Evolutionary conservation across 345 rosid genomes (phyloP).

Genomic region (Rubroshorea leprosula): DNA sequence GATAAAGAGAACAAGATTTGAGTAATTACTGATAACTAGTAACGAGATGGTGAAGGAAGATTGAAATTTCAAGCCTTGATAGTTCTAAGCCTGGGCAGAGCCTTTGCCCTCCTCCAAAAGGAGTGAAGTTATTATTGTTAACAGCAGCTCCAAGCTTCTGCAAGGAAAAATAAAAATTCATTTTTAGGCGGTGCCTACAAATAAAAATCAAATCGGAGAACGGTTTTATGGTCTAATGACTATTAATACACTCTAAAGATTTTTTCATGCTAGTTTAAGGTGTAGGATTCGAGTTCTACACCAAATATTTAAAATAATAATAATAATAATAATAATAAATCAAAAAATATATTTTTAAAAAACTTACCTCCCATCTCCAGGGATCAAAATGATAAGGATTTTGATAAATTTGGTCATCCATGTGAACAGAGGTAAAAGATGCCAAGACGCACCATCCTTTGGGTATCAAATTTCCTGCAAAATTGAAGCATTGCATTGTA

Average conservation of each 20-base stretch:
- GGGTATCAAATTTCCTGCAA: slow-evolving; percentile 80
- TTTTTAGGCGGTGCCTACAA: too few relatives aligned
- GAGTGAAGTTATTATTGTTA: slow-evolving; percentile 66
- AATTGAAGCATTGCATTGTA: slow-evolving; percentile 10
- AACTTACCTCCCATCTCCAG: slow-evolving; percentile 91
- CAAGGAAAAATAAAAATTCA: neutral
- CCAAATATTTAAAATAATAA: too few relatives aligned
- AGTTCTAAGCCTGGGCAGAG: slow-evolving; percentile 93
- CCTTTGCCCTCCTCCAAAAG: slow-evolving; percentile 99
- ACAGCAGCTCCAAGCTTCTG: slow-evolving; percentile 56
- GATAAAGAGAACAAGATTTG: neutral
- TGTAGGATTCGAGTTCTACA: too few relatives aligned
- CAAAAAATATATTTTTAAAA: neutral
- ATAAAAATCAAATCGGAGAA: too few relatives aligned
- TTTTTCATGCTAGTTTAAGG: too few relatives aligned
- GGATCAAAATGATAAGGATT: slow-evolving; percentile 81
- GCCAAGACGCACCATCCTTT: slow-evolving; percentile 91
- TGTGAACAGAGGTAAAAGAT: slow-evolving; percentile 83
- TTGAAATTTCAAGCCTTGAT: slow-evolving; percentile 80
- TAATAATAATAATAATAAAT: too few relatives aligned
- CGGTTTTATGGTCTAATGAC: too few relatives aligned
- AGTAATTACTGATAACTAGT: slow-evolving; percentile 54
- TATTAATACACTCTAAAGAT: too few relatives aligned
- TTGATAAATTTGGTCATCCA: slow-evolving; percentile 72
- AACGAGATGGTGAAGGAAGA: slow-evolving; percentile 89